Evolutionary conservation across 371 early-diverging fungal species (phyloP).

Genomic region (Saksenaea vasiformis): DNA sequence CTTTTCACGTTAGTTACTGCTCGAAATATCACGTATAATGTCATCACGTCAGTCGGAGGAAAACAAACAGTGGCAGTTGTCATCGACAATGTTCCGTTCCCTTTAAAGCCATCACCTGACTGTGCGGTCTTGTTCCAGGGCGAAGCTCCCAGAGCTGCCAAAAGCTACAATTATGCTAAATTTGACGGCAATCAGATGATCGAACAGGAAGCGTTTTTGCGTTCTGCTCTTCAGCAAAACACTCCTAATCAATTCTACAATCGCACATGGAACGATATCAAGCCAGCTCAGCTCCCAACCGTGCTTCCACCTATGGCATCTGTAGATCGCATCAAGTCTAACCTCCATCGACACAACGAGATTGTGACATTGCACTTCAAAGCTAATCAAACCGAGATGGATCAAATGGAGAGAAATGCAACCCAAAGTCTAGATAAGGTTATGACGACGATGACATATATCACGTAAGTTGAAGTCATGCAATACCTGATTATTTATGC

Average conservation of each 20-base stretch:
- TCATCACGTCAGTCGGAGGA: neutral
- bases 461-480: neutral
- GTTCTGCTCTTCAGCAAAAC: conserved; percentile 3
- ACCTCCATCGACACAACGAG: conserved; percentile 25
- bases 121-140: conserved; percentile 8
- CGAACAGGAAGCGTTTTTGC: conserved; percentile 16
- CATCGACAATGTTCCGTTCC: conserved; percentile 4
- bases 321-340: conserved; percentile 18
- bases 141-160: conserved; percentile 22
- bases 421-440: conserved; percentile 4
- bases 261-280: conserved; percentile 24
- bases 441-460: conserved; percentile 16
- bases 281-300: conserved; percentile 10
- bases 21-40: conserved; percentile 5
- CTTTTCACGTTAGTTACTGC: neutral
- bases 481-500: neutral
- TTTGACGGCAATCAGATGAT: conserved; percentile 9
- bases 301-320: conserved; percentile 13
- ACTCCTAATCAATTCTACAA: conserved; percentile 29
- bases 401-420: conserved; percentile 12
- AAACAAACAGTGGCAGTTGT: conserved; percentile 9
- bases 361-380: conserved; percentile 24
- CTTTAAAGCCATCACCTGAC: conserved; percentile 2
- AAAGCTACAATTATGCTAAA: conserved; percentile 20
- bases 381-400: conserved; percentile 14